Evolutionary conservation across 179 eudicot genomes (phyloP).

Genomic region (Drosera spatulata): DNA sequence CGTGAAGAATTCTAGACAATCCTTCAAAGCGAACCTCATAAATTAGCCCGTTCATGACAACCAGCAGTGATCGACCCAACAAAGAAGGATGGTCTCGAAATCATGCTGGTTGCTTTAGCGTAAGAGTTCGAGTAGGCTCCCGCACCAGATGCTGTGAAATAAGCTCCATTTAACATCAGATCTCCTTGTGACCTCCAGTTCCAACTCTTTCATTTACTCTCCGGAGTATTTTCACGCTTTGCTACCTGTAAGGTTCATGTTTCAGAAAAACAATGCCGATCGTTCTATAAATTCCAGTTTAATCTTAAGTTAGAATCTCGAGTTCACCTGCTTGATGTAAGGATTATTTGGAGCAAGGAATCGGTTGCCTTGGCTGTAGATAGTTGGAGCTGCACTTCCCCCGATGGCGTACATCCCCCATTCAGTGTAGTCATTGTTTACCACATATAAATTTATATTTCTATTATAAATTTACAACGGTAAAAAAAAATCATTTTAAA

Average conservation of each 20-base stretch:
- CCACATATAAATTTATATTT: constrained; percentile 42
- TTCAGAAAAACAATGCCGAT: neutral
- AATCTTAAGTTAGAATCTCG: too few species aligned
- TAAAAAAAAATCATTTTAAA: too few species aligned
- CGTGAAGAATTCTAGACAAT: too few species aligned
- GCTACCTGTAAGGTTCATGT: constrained; percentile 30
- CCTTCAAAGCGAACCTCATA: too few species aligned
- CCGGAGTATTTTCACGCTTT: constrained; percentile 58
- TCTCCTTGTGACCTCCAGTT: constrained; percentile 85
- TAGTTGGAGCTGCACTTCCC: constrained; percentile 68
- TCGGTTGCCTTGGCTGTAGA: constrained; percentile 71
- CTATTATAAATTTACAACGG: too few species aligned
- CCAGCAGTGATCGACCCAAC: constrained; percentile 41
- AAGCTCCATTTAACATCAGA: constrained; percentile 64
- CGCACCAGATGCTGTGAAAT: constrained; percentile 49
- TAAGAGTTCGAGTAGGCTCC: constrained; percentile 52
- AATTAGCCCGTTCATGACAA: too few species aligned
- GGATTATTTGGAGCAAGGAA: constrained; percentile 51
- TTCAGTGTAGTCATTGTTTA: constrained; percentile 40
- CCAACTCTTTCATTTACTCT: constrained; percentile 55
- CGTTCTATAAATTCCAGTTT: neutral
- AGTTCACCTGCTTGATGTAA: constrained; percentile 52
- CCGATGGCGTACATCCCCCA: too few species aligned
- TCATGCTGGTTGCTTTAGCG: constrained; percentile 66
- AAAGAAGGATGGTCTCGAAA: constrained; percentile 45